Evolutionary conservation across 2,329 filamentous ascomycete species (phyloP).

Genomic region (Calonectria henricotiae): DNA sequence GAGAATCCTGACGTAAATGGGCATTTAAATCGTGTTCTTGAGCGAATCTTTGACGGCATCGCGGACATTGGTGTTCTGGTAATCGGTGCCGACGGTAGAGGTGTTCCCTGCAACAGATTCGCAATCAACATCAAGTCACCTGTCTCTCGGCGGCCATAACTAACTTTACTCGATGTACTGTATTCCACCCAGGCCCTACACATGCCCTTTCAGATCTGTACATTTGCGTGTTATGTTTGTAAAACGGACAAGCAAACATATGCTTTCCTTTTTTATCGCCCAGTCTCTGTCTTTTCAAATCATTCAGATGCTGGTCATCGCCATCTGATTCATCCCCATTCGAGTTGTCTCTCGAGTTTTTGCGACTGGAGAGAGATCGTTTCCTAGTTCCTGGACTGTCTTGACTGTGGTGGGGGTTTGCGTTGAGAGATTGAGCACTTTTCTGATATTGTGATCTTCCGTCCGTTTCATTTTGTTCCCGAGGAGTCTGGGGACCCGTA

Average conservation of each 20-base stretch:
- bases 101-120: neutral
- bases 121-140: neutral
- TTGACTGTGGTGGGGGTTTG: neutral
- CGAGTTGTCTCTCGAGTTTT: neutral
- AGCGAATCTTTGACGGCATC: neutral
- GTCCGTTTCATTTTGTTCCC: neutral
- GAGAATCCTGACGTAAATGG: neutral
- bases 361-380: neutral
- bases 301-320: neutral
- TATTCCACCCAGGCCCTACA: neutral
- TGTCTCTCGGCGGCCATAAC: neutral
- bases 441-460: neutral
- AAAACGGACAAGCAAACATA: slow-evolving; percentile 14
- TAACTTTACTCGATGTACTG: slow-evolving; percentile 15
- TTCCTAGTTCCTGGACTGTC: neutral
- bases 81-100: neutral
- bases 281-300: neutral
- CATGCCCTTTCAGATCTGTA: neutral
- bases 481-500: no score
- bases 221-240: slow-evolving; percentile 1
- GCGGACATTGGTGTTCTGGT: neutral
- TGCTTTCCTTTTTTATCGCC: neutral
- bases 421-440: neutral
- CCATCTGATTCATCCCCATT: slow-evolving; percentile 6
- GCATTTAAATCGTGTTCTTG: neutral